Conservation (phyloP, 2,329 filamentous ascomycete genomes). For the Herpotrichia juniperi region DNA sequence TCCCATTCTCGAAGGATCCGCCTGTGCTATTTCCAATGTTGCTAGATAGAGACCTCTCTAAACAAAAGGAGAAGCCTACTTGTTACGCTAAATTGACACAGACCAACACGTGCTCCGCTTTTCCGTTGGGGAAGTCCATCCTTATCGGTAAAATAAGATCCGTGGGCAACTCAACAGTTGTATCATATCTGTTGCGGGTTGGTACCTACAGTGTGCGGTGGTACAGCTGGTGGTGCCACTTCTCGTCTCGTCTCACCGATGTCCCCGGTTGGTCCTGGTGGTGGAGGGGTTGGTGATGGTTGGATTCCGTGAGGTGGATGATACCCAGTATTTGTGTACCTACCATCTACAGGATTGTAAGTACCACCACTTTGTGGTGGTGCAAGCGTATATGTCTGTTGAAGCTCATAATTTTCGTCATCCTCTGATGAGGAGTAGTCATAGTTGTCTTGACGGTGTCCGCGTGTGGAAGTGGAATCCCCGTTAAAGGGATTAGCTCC, state of each 20-base stretch:
- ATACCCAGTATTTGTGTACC: conserved; percentile 43
- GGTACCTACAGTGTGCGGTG: conserved; percentile 37
- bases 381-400: conserved; percentile 31
- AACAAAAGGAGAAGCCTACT: not conserved
- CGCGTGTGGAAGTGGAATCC: conserved; percentile 7
- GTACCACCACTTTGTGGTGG: conserved; percentile 23
- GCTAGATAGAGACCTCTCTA: not conserved
- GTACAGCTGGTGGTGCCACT: conserved; percentile 26
- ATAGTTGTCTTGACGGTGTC: conserved; percentile 40
- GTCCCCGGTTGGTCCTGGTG: conserved; percentile 35
- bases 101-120: not conserved
- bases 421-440: conserved; percentile 48
- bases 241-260: conserved; percentile 31
- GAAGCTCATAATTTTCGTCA: conserved; percentile 44
- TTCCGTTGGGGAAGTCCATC: too few species aligned
- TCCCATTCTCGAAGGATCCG: not conserved
- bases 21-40: not conserved
- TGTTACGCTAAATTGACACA: not conserved
- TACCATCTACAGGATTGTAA: conserved; percentile 42
- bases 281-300: conserved; percentile 40
- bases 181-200: conserved; percentile 25
- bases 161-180: not conserved
- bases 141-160: not conserved
- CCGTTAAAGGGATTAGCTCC: conserved; percentile 38
- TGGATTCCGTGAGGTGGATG: conserved; percentile 36